phyloP scores from a whole-genome alignment of 1,139 yeast genomes.

The Pneumocystis canis region DNA sequence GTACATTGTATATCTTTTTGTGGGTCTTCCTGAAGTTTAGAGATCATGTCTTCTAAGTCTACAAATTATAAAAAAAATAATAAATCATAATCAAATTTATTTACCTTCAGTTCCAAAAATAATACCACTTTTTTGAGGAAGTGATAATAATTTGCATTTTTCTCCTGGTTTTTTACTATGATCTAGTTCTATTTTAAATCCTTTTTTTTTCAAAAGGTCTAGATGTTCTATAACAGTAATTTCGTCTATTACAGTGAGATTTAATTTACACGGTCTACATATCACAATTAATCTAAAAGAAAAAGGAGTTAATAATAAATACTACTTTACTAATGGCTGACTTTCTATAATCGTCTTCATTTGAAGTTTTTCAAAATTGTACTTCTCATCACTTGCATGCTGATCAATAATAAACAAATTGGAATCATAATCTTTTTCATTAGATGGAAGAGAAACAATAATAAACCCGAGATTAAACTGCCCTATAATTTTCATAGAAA shows the following conservation, averaged over 20 bases:
- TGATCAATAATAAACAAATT: constrained; percentile 84
- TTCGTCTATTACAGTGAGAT: constrained; percentile 66
- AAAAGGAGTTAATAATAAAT: neutral
- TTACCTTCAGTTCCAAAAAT: constrained; percentile 36
- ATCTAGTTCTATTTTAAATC: constrained; percentile 46
- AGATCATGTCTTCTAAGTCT: constrained; percentile 67
- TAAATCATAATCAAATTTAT: neutral
- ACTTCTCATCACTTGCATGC: constrained; percentile 95
- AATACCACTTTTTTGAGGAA: constrained; percentile 62
- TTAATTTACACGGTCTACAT: constrained; percentile 39
- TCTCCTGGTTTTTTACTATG: constrained; percentile 41
- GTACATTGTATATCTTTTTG: constrained; percentile 43
- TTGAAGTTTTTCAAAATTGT: constrained; percentile 62
- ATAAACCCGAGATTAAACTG: constrained; percentile 90
- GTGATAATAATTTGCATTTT: constrained; percentile 40
- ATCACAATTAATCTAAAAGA: neutral
- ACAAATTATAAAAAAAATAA: constrained; percentile 18
- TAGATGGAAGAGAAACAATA: constrained; percentile 37
- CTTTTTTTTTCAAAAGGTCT: constrained; percentile 50
- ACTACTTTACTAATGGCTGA: constrained; percentile 48
- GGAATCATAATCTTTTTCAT: constrained; percentile 22
- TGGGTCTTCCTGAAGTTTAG: constrained; percentile 34
- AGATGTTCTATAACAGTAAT: constrained; percentile 47
- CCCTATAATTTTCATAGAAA: constrained; percentile 63
- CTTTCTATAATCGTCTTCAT: constrained; percentile 40